Evolutionary conservation across 345 rosid species (phyloP).

Genomic region (Hypericum perforatum): DNA sequence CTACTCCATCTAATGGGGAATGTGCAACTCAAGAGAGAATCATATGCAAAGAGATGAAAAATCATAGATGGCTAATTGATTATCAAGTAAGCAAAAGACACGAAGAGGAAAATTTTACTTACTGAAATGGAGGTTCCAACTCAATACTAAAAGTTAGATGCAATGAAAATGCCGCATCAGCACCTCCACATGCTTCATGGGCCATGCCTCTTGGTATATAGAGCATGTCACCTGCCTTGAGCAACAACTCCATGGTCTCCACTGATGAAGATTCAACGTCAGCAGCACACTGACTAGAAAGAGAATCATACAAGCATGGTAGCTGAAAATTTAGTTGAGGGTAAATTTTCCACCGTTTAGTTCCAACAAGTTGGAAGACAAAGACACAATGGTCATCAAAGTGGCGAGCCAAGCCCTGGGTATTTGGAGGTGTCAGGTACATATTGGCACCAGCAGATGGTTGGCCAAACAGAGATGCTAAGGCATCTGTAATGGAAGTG

Average conservation of each 20-base stretch:
- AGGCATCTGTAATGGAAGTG: slow-evolving; percentile 35
- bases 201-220: slow-evolving; percentile 53
- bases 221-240: slow-evolving; percentile 46
- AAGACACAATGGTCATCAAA: slow-evolving; percentile 58
- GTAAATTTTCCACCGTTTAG: slow-evolving; percentile 37
- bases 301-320: slow-evolving; percentile 41
- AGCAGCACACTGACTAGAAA: slow-evolving; percentile 13
- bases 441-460: slow-evolving; percentile 58
- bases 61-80: not conserved
- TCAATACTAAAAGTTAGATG: slow-evolving; percentile 52
- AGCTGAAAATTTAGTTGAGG: slow-evolving; percentile 26
- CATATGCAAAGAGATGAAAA: no score
- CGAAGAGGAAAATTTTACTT: slow-evolving; percentile 21
- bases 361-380: slow-evolving; percentile 48
- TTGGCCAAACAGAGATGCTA: slow-evolving; percentile 57
- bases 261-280: slow-evolving; percentile 13
- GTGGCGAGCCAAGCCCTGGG: slow-evolving; percentile 53
- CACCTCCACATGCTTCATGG: slow-evolving; percentile 40
- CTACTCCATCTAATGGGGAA: no score
- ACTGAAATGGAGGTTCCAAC: slow-evolving; percentile 61
- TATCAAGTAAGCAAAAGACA: not conserved
- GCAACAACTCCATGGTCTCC: slow-evolving; percentile 20
- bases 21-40: no score
- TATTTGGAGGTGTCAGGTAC: slow-evolving; percentile 50
- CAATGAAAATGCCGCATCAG: slow-evolving; percentile 25